phyloP scores from a whole-genome alignment of 345 rosid genomes.

The Acer campestre region DNA sequence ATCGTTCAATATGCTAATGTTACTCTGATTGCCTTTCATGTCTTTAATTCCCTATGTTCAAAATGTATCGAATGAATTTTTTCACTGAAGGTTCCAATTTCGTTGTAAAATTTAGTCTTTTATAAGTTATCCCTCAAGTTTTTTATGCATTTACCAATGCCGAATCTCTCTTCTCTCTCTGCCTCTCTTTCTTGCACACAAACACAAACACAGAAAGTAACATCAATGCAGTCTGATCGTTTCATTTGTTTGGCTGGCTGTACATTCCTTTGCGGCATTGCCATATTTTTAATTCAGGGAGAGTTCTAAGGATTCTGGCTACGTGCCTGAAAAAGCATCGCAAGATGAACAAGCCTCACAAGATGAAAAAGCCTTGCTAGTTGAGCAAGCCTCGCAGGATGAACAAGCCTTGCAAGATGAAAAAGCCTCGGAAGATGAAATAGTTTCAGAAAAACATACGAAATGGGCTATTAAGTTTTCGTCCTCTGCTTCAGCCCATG shows the following conservation, averaged over 20 bases:
- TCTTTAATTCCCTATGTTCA: background rate
- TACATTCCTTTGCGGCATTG: conserved; percentile 8
- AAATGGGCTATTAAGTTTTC: conserved; percentile 30
- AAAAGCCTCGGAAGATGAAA: conserved; percentile 26
- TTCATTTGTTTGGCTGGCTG: conserved; percentile 4
- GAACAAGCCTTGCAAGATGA: conserved; percentile 7
- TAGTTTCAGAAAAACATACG: conserved; percentile 29
- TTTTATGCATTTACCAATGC: background rate
- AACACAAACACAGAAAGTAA: background rate
- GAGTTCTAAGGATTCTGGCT: conserved; percentile 32
- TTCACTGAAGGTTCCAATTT: background rate
- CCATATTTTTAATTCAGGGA: conserved; percentile 37
- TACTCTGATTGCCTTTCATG: background rate
- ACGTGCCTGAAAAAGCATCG: conserved; percentile 26
- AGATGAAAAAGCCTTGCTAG: conserved; percentile 7
- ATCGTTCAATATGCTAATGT: background rate
- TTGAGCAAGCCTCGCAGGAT: too few relatives aligned
- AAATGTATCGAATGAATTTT: background rate
- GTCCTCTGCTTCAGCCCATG: conserved; percentile 62
- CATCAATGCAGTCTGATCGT: conserved; percentile 2
- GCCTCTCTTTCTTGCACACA: background rate
- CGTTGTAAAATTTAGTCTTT: background rate
- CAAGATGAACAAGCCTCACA: conserved; percentile 20
- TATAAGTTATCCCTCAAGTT: background rate
- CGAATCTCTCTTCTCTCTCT: background rate